Evolutionary conservation across 2,329 filamentous ascomycete genomes (phyloP), one percentile per base, ranked within the genome.

Genomic region (Cercospora zeae-maydis): DNA sequence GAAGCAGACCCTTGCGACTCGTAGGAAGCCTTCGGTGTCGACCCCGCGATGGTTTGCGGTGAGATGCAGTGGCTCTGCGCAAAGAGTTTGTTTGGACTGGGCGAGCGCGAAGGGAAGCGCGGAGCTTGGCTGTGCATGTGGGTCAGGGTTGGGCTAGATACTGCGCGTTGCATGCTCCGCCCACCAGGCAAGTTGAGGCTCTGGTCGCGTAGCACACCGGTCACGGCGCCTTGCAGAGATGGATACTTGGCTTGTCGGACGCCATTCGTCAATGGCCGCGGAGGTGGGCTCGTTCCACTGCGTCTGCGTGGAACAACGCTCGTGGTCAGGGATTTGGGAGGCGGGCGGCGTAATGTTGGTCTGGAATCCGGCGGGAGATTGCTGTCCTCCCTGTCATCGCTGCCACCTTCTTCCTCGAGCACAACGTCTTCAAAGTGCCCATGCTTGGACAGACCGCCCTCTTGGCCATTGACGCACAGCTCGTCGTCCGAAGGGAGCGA

Each of bases 371-470:
- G 73, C 65, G 64, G 75, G 71, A 58, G 75, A 68, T 63, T 79
- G 37, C 79, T 75, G 66, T 82, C 83, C 66, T 84, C 84, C 37
- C 83, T 84, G 19, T 56, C 61, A 34, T 72, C 69, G 21, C 67
- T 63, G 47, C 66, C 68, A 37, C 60, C 66, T 47, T 90, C 88
- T 39, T 59, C 57, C 65, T 92, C 89, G 31, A 98, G 85, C 13
- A 89, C 91, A 74, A 98, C 96, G 68, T 97, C 93, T 76, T 98
- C 93, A 72, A 97, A 97, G 75, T 97, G 88, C 65, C 86, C 88
- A 62, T 89, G 84, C 73, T 96, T 91, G 72, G 88, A 86, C 37
- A 67, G 30, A n/a, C 51, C 67, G n/a, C 53, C 49, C 31, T 68
- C 66, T 21, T 63, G 77, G 21, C 59, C 59, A 21, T 16, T 49